These are phyloP conservation scores for Backusella psychrophila DNA, from an alignment of 192 early-diverging fungal species.

Conservation along the genomic window DNA sequence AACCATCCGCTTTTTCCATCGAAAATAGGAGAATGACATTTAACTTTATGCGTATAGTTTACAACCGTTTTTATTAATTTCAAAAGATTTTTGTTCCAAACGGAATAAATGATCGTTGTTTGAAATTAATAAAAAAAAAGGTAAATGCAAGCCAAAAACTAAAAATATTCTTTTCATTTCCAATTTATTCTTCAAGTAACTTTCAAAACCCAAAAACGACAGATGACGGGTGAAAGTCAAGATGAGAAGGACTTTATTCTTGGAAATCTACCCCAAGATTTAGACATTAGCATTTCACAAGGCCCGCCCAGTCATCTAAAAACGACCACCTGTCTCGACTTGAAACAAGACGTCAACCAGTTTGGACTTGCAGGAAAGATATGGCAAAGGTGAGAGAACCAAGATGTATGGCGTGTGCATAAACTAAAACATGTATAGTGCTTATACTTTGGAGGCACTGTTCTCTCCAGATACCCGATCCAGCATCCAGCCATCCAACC, in stretches of 20 bases:
- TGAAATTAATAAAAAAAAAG: neutral
- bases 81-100: too few species aligned
- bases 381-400: slow-evolving; percentile 48
- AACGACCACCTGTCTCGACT: neutral
- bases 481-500: slow-evolving; percentile 29
- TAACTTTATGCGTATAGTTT: too few species aligned
- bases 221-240: neutral
- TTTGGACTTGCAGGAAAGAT: slow-evolving; percentile 54
- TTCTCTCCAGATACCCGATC: slow-evolving; percentile 31
- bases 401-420: too few species aligned
- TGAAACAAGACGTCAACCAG: slow-evolving; percentile 41
- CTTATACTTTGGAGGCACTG: slow-evolving; percentile 43
- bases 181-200: neutral
- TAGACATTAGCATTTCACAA: slow-evolving; percentile 20
- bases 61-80: too few species aligned
- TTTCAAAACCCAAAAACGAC: neutral
- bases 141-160: neutral
- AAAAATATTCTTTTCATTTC: neutral
- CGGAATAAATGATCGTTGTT: too few species aligned
- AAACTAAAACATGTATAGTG: slow-evolving; percentile 21
- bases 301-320: slow-evolving; percentile 21
- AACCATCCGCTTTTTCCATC: too few species aligned
- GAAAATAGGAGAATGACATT: too few species aligned
- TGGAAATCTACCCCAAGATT: slow-evolving; percentile 27
- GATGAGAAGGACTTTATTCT: slow-evolving; percentile 17